These are phyloP conservation scores for Saussurea involucrata DNA, from an alignment of 129 eudicot genomes.

Conservation along the genomic window DNA sequence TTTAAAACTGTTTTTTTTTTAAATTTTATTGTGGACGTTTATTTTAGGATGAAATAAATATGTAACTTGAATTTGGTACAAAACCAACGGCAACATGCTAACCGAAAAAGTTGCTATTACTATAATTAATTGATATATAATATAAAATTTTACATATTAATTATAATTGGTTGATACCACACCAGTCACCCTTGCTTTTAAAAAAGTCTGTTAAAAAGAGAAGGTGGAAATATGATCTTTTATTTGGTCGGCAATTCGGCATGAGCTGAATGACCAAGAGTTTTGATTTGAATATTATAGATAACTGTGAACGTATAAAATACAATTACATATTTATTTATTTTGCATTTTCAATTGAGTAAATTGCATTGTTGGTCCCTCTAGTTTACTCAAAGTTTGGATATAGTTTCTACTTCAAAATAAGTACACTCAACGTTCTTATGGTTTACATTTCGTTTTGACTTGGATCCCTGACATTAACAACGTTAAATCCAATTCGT, in stretches of 20 bases:
- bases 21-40: background rate
- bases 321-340: background rate
- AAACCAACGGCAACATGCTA: background rate
- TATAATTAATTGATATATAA: too few species aligned
- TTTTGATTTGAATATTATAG: background rate
- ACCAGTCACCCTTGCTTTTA: too few species aligned
- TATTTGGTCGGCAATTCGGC: background rate
- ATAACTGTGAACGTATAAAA: background rate
- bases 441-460: too few species aligned
- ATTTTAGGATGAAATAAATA: background rate
- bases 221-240: background rate
- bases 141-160: too few species aligned
- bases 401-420: too few species aligned
- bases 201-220: background rate
- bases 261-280: background rate
- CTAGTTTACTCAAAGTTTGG: too few species aligned
- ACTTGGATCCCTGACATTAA: too few species aligned
- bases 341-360: background rate
- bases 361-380: too few species aligned
- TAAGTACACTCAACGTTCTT: too few species aligned
- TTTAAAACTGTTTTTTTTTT: background rate
- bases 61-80: background rate
- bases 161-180: too few species aligned
- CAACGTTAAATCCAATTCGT: too few species aligned
- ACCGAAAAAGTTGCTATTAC: too few species aligned